Percentiles rank a stretch among this genome's conserved stretches.
These are phyloP conservation scores for Crotalaria pallida DNA, from an alignment of 306 rosid species.

Conservation along the genomic window DNA sequence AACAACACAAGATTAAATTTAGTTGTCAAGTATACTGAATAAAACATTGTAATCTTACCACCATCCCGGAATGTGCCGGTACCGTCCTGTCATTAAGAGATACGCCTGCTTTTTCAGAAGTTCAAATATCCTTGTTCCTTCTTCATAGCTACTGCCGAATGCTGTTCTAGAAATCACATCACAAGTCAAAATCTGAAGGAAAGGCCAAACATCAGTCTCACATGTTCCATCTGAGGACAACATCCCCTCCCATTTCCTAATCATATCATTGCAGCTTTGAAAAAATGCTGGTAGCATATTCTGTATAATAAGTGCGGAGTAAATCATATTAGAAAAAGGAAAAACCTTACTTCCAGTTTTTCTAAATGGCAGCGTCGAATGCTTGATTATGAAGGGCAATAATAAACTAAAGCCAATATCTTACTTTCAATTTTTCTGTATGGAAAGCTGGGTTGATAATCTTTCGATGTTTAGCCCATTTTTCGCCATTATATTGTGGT, in stretches of 20 bases:
- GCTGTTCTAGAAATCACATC: background rate
- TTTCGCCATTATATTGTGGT: conserved; percentile 4
- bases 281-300: background rate
- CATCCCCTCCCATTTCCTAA: background rate
- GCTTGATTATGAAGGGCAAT: background rate
- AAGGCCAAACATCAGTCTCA: background rate
- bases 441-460: conserved; percentile 45
- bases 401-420: background rate
- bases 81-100: background rate
- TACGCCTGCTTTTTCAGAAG: background rate
- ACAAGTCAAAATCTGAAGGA: background rate
- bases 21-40: background rate
- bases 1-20: background rate
- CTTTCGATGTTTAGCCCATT: conserved; percentile 48
- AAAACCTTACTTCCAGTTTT: too few species aligned
- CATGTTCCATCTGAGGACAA: background rate
- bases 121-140: background rate
- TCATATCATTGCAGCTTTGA: background rate
- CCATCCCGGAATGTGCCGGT: conserved; percentile 13
- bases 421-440: conserved; percentile 42
- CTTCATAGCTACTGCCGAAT: background rate
- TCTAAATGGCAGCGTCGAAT: too few species aligned
- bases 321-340: too few species aligned
- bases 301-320: too few species aligned
- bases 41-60: background rate